Conservation (phyloP, 768 basidiomycete species). For the Polyporus arcularius region DNA sequence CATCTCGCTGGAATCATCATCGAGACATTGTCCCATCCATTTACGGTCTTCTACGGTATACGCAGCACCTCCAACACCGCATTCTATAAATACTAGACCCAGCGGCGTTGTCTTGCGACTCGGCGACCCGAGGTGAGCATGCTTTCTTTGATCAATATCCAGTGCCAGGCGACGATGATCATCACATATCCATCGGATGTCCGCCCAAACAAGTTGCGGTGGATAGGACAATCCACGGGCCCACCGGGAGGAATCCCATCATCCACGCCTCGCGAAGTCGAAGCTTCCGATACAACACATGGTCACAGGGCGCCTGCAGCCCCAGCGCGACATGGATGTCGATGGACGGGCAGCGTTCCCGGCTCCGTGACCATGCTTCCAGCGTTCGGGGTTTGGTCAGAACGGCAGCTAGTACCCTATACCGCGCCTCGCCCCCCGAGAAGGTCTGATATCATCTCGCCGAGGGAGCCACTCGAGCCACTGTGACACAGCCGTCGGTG, state of each 20-base stretch:
- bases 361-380: slow-evolving; percentile 1
- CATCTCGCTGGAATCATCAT: too few species aligned
- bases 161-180: background rate
- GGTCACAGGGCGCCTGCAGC: slow-evolving; percentile 3
- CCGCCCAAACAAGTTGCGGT: background rate
- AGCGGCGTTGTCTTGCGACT: too few species aligned
- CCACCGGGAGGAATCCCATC: background rate
- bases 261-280: slow-evolving; percentile 2
- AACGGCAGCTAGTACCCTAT: background rate
- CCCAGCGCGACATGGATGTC: background rate
- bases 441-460: slow-evolving; percentile 4
- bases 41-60: too few species aligned
- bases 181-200: background rate
- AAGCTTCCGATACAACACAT: slow-evolving; percentile 5
- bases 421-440: background rate
- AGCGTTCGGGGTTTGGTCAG: background rate
- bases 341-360: background rate
- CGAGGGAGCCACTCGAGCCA: background rate
- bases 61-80: too few species aligned
- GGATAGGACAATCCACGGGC: background rate
- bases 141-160: background rate
- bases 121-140: background rate
- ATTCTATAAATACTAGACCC: too few species aligned
- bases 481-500: slow-evolving; percentile 1
- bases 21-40: too few species aligned